Percentiles rank a stretch among this genome's conserved stretches.
Conservation (phyloP, 805 yeast species). For the Candida insectalens region DNA sequence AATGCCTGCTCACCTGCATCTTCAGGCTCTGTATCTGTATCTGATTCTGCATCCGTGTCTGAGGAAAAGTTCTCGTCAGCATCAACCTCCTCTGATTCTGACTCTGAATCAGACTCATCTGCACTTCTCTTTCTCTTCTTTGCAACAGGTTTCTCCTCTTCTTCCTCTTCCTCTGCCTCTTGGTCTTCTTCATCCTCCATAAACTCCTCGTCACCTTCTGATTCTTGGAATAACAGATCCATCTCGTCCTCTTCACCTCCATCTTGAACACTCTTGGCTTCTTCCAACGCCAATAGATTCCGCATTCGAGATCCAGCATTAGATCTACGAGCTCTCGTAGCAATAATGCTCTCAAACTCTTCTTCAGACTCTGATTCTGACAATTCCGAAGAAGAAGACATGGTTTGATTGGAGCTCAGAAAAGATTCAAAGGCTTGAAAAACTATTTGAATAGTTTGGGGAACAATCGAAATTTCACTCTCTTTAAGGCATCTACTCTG, state of each 20-base stretch:
- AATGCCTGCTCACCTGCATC: slow-evolving; percentile 36
- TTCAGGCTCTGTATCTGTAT: slow-evolving; percentile 49
- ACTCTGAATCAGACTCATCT: slow-evolving; percentile 8
- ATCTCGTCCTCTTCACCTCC: slow-evolving; percentile 71
- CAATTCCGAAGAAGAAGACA: neutral
- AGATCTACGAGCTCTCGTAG: slow-evolving; percentile 66
- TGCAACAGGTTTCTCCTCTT: slow-evolving; percentile 20
- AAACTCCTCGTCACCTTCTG: slow-evolving; percentile 45
- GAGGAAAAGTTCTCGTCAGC: slow-evolving; percentile 15
- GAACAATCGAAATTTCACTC: too few species aligned
- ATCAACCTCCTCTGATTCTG: slow-evolving; percentile 21
- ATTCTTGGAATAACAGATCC: slow-evolving; percentile 58
- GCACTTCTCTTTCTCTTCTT: neutral
- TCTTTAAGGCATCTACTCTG: too few species aligned
- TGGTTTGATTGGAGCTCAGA: too few species aligned
- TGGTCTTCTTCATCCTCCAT: slow-evolving; percentile 19
- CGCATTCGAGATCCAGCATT: slow-evolving; percentile 87
- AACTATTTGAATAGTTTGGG: too few species aligned
- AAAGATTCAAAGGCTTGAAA: too few species aligned
- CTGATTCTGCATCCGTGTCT: slow-evolving; percentile 44
- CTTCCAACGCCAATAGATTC: slow-evolving; percentile 64
- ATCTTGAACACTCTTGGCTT: slow-evolving; percentile 19
- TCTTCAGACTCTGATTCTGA: slow-evolving; percentile 16
- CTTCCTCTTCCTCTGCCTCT: slow-evolving; percentile 22
- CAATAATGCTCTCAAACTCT: slow-evolving; percentile 46